These are phyloP conservation scores for Didymella exigua DNA, from an alignment of 2,329 filamentous ascomycete species.

Conservation along the genomic window DNA sequence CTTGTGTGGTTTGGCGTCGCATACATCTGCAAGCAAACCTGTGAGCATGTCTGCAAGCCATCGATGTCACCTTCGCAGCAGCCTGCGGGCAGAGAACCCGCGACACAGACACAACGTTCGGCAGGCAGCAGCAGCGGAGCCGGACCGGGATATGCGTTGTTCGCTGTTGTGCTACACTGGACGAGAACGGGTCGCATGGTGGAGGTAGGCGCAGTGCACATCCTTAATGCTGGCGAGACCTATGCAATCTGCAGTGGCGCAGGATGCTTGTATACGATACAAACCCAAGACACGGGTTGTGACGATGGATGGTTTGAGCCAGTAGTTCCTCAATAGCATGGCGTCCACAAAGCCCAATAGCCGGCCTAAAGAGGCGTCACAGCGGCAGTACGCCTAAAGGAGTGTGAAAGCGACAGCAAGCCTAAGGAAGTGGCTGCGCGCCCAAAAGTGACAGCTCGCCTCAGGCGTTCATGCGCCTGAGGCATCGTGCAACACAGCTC, in stretches of 20 bases:
- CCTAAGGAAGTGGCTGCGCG: too few relatives aligned
- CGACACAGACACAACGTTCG: background rate
- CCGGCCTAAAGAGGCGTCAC: too few relatives aligned
- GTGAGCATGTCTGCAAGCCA: background rate
- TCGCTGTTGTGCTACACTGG: constrained; percentile 1
- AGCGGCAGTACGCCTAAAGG: too few relatives aligned
- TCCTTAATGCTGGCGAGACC: background rate
- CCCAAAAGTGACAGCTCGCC: constrained; percentile 27
- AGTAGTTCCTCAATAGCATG: too few relatives aligned
- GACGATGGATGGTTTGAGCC: too few relatives aligned
- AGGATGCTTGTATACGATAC: too few relatives aligned
- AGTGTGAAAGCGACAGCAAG: background rate
- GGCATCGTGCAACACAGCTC: constrained; percentile 9
- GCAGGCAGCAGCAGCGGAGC: background rate
- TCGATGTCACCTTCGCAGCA: background rate
- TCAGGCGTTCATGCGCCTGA: constrained; percentile 14
- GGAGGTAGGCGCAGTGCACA: background rate
- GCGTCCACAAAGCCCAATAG: background rate
- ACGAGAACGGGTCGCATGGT: constrained; percentile 1
- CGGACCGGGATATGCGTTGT: background rate
- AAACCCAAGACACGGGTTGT: background rate
- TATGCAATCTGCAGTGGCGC: too few relatives aligned
- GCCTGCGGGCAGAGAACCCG: background rate
- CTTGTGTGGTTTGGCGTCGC: background rate
- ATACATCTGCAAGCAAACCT: constrained; percentile 1